phyloP scores from a whole-genome alignment of 2,329 filamentous ascomycete genomes.

The Aquanectria penicillioides region DNA sequence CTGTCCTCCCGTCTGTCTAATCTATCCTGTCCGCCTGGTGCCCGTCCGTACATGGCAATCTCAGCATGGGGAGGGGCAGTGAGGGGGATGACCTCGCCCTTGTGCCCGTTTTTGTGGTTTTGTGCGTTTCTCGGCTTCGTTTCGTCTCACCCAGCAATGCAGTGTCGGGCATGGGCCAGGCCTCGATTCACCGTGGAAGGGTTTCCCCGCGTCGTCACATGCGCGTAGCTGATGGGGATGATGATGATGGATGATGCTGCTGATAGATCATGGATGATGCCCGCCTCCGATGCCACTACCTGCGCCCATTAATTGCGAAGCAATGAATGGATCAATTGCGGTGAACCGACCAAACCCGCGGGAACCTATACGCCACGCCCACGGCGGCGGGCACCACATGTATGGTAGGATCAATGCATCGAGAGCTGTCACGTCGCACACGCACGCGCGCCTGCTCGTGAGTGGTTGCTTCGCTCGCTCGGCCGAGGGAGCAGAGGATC shows the following conservation, averaged over 20 bases:
- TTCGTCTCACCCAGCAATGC: no score
- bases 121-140: slow-evolving; percentile 14
- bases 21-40: no score
- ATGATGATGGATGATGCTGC: not conserved
- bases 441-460: not conserved
- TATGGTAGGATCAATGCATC: not conserved
- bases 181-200: no score
- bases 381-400: not conserved
- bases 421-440: not conserved
- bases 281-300: no score
- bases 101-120: not conserved
- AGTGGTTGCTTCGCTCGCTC: no score
- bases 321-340: not conserved
- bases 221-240: not conserved
- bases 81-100: not conserved
- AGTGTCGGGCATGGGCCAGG: no score
- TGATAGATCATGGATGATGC: slow-evolving; percentile 6
- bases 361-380: slow-evolving; percentile 15
- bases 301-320: not conserved
- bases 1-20: not conserved
- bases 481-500: no score
- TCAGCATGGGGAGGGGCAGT: not conserved
- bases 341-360: not conserved
- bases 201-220: slow-evolving; percentile 25
- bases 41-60: not conserved